Conservation (phyloP, 2,329 filamentous ascomycete genomes). For the Boeremia exigua region DNA sequence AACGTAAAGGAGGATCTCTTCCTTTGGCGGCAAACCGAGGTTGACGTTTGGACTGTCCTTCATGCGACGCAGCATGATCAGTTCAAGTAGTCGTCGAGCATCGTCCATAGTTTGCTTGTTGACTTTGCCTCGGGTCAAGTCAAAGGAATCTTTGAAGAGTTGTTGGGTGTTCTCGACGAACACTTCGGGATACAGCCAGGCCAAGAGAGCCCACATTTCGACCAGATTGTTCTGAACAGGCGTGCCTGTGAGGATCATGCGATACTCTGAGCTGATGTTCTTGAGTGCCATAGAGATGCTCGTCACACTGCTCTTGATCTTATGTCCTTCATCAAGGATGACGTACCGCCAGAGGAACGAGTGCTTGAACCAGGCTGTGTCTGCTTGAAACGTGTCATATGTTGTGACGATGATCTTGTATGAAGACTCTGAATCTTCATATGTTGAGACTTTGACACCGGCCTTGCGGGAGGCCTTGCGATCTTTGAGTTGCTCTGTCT, state of each 20-base stretch:
- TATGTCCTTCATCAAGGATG: slow-evolving; percentile 98
- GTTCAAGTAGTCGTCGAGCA: slow-evolving; percentile 59
- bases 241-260: slow-evolving; percentile 61
- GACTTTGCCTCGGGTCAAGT: slow-evolving; percentile 61
- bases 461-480: slow-evolving; percentile 91
- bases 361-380: slow-evolving; percentile 89
- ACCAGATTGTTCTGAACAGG: slow-evolving; percentile 65
- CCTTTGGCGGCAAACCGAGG: slow-evolving; percentile 63
- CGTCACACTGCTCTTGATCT: slow-evolving; percentile 84
- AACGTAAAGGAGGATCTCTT: slow-evolving; percentile 63
- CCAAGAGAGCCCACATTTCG: slow-evolving; percentile 64
- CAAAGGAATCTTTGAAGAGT: slow-evolving; percentile 63
- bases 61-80: slow-evolving; percentile 66
- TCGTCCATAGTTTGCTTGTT: slow-evolving; percentile 61
- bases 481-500: slow-evolving; percentile 76
- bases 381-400: slow-evolving; percentile 99
- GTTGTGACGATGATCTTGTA: slow-evolving; percentile 80
- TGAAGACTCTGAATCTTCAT: slow-evolving; percentile 30
- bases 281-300: slow-evolving; percentile 53
- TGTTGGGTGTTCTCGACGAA: slow-evolving; percentile 59
- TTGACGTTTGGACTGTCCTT: slow-evolving; percentile 62
- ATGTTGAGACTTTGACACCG: slow-evolving; percentile 38
- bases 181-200: slow-evolving; percentile 65
- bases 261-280: slow-evolving; percentile 55
- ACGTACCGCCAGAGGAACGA: slow-evolving; percentile 98